Percentiles rank a stretch among this genome's conserved stretches.
Evolutionary conservation across 371 early-diverging fungal species (phyloP).

Genomic region (Mucor mucedo): DNA sequence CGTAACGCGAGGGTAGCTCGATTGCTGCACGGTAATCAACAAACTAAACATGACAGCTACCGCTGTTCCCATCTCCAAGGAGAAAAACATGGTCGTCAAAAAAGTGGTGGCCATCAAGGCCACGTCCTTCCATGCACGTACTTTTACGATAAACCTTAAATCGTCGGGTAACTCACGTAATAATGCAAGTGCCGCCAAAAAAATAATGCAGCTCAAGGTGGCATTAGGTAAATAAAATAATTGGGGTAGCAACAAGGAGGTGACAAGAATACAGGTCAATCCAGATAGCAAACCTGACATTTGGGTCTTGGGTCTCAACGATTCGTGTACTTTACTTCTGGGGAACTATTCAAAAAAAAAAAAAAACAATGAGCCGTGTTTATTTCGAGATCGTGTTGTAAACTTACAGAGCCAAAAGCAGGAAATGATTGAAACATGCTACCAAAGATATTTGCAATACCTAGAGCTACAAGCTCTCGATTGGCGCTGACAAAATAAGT

Average conservation of each 20-base stretch:
- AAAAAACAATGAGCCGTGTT: background rate
- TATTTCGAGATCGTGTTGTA: too few species aligned
- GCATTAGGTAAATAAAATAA: conserved; percentile 85
- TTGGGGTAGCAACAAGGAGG: conserved; percentile 71
- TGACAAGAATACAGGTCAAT: conserved; percentile 66
- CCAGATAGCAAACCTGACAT: conserved; percentile 81
- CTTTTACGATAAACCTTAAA: conserved; percentile 72
- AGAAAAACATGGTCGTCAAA: conserved; percentile 75
- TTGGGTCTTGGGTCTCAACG: conserved; percentile 83
- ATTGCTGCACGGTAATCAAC: conserved; percentile 85
- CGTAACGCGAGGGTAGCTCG: conserved; percentile 77
- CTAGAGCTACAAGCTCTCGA: conserved; percentile 92
- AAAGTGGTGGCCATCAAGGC: conserved; percentile 78
- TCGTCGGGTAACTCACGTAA: conserved; percentile 80
- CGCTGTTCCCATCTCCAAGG: conserved; percentile 86
- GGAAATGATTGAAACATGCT: conserved; percentile 80
- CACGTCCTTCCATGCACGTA: conserved; percentile 85
- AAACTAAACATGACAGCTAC: conserved; percentile 82
- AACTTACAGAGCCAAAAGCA: conserved; percentile 77
- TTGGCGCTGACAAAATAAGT: conserved; percentile 88
- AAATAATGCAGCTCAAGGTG: conserved; percentile 79
- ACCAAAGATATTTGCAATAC: conserved; percentile 79
- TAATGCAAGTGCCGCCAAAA: conserved; percentile 78
- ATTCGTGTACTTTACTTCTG: conserved; percentile 83
- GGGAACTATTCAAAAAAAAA: conserved; percentile 59